Base-by-base conservation (phyloP, 768 basidiomycete genomes). In the Glaciozyma martinii region DNA sequence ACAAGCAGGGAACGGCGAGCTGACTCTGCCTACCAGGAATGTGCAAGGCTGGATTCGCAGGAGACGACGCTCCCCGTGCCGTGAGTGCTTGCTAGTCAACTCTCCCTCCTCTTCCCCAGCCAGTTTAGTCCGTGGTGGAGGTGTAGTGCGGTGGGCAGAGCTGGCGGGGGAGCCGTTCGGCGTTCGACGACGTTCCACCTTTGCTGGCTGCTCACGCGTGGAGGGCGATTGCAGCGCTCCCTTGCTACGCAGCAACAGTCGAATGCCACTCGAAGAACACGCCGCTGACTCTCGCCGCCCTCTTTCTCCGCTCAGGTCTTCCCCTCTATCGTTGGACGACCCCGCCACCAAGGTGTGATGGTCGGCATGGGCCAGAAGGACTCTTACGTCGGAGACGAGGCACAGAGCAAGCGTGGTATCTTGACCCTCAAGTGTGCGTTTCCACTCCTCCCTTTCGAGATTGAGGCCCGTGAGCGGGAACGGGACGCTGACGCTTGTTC, bases 321-420 rank as follows among this genome's bases (percentile, higher is more conserved):
- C 71, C 74, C 74, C 60, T 92, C 91, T 32, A 92, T 95, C 75
- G 90, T 94, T 72, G 92, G 92, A 74, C 90, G 91, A 72, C 89
- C 91, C 66, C 87, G 90, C 77, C 90, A 94, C 80, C 86, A 87
- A 75, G 89, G 89, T 81, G 88, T 92, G 70, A 94, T 94, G 91
- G 88, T 93, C 68, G 91, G 92, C 72, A 93, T 94, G 91, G 88
- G 87, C 23, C 87, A 90, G 78, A 94, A 94, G 78, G 92, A 94
- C 77, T 92, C 90, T 71, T 95, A 91, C 75, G 91, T 94, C 63
- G 92, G 89, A 73, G 90, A 92, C 71, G 90, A 92, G 76, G 89
- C 89, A 49, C 89, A 91, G 76, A 87, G 89, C 44, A 92, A 95
- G 82, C 88, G 91, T 78, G 91, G 92, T 82, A 90, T 94, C 77